These are phyloP conservation scores for Anethum foeniculum DNA, from an alignment of 140 eudicot species.

Conservation along the genomic window DNA sequence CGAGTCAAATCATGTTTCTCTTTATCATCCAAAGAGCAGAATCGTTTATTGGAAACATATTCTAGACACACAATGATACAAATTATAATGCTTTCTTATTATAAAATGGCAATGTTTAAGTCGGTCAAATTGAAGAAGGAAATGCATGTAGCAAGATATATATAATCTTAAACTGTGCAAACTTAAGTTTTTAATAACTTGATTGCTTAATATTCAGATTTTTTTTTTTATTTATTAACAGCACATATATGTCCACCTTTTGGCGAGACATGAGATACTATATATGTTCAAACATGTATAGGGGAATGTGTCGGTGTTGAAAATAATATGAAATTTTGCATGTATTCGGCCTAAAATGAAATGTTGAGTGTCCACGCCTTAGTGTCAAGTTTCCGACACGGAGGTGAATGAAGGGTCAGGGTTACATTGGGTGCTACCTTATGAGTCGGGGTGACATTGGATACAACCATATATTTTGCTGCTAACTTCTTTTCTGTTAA, in stretches of 20 bases:
- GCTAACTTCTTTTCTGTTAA: neutral
- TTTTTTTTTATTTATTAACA: too few species aligned
- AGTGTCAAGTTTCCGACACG: neutral
- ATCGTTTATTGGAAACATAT: neutral
- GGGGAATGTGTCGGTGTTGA: neutral
- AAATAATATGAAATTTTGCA: neutral
- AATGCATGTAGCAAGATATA: neutral
- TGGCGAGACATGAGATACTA: neutral
- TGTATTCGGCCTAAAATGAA: neutral
- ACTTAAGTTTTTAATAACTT: too few species aligned
- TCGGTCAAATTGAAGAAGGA: neutral
- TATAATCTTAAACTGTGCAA: too few species aligned
- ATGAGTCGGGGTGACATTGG: neutral
- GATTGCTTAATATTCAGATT: too few species aligned
- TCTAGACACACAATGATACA: neutral
- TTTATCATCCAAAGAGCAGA: neutral
- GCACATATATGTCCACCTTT: neutral
- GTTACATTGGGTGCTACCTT: neutral
- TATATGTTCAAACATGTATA: neutral
- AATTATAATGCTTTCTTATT: neutral
- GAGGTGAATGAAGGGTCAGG: neutral
- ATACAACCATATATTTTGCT: neutral
- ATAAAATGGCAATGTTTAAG: neutral
- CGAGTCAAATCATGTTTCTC: neutral
- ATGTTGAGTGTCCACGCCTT: neutral